Conservation (phyloP, 768 basidiomycete genomes). For the Dioszegia crocea region DNA sequence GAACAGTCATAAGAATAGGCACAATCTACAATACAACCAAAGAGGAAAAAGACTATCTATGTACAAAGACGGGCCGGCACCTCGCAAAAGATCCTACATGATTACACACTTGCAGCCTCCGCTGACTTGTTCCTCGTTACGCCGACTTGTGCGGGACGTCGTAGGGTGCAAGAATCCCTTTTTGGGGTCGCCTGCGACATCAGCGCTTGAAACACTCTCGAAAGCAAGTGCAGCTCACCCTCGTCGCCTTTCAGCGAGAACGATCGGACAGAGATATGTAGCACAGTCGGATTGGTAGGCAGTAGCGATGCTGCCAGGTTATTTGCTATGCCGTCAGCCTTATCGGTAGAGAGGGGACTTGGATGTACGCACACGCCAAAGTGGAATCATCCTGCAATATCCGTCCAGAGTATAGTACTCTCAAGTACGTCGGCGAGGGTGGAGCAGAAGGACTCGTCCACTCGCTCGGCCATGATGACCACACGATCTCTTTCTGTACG, state of each 20-base stretch:
- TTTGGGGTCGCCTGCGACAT: constrained; percentile 25
- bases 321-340: constrained; percentile 22
- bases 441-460: constrained; percentile 21
- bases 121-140: constrained; percentile 21
- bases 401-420: constrained; percentile 37
- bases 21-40: constrained; percentile 7
- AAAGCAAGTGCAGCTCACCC: constrained; percentile 19
- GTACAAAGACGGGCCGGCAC: not conserved
- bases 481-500: constrained; percentile 15
- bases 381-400: constrained; percentile 44
- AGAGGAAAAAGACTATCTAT: not conserved
- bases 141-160: constrained; percentile 12
- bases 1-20: not conserved
- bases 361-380: constrained; percentile 27
- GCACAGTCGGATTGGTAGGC: constrained; percentile 33
- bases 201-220: not conserved
- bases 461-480: constrained; percentile 19
- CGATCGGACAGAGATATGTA: constrained; percentile 45
- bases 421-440: constrained; percentile 35
- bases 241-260: constrained; percentile 43
- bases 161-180: constrained; percentile 19
- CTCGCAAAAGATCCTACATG: constrained; percentile 24
- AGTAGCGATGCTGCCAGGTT: constrained; percentile 29
- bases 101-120: constrained; percentile 47
- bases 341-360: not conserved